Evolutionary conservation across 306 rosid genomes (phyloP), one percentile per base, ranked within the genome.

Genomic region (Senna tora): DNA sequence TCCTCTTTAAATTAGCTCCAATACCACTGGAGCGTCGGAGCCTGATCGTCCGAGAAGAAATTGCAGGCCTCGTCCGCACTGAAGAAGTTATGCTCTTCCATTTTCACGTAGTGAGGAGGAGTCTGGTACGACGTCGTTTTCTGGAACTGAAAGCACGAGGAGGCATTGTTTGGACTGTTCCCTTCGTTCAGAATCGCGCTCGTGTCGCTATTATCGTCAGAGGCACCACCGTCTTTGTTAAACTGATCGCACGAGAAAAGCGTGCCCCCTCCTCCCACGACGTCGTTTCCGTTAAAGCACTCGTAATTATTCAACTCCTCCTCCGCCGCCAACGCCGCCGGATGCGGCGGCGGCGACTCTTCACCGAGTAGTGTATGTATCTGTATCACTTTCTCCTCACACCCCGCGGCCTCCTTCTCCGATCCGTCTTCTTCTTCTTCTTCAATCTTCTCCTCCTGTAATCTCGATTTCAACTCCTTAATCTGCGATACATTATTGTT

Each of bases 141-240:
- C 78, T 90, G 92, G 54, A 85, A 90, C 84, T 82, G 91, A 51
- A 87, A 81, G 76, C 92, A 73, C 1, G 88, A 72, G 0, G 84
- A 77, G 0, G 67, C 88, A 70, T 85, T 87, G 7, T 33, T n/a
- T n/a, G 93, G 91, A 49, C 93, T 84, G 60, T 71, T 69, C 39
- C 72, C 97, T 45, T 94, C 99, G 77, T 91, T 94, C 68, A 94
- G 53, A 69, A 94, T 88, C n/a, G 97, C 97, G 30, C 99, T 94
- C 0, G 99, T 85, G 71, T 94, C 98, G 13, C 98, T 94, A 42
- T n/a, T n/a, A n/a, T n/a, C n/a, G n/a, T 94, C 98, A 0, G 98
- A 94, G 30, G 90, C 77, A 2, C 98, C 77, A 2, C 98, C 98
- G 60, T 94, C 98, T 87, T 88, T 91, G 42, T 58, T 58, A 2